Percentiles rank a stretch among this genome's conserved stretches.
phyloP scores from a whole-genome alignment of 192 early-diverging fungal genomes.

The Coemansia sp. region DNA sequence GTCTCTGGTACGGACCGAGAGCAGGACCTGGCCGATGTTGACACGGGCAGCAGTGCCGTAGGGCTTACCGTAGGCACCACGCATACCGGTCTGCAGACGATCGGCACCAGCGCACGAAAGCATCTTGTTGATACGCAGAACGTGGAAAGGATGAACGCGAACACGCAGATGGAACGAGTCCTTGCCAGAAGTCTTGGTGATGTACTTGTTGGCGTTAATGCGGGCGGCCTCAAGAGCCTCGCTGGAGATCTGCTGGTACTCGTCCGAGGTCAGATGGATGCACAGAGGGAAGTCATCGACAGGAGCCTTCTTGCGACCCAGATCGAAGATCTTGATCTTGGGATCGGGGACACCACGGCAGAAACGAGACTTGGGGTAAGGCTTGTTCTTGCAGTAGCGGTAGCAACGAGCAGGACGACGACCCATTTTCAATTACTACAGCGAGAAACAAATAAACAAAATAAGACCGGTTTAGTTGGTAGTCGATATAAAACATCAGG shows the following conservation, averaged over 20 bases:
- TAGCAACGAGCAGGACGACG: conserved; percentile 99
- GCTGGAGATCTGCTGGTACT: conserved; percentile 97
- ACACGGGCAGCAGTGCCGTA: conserved; percentile 93
- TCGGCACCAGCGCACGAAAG: conserved; percentile 99
- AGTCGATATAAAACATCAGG: no score
- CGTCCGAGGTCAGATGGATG: conserved; percentile 94
- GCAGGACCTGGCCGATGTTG: conserved; percentile 95
- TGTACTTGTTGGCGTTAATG: conserved; percentile 99
- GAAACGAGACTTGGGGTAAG: conserved; percentile 98
- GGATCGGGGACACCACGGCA: conserved; percentile 99
- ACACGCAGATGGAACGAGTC: conserved; percentile 99
- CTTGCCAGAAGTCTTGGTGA: conserved; percentile 94
- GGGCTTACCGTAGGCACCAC: conserved; percentile 99
- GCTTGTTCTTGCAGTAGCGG: conserved; percentile 99
- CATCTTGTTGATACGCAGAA: conserved; percentile 99
- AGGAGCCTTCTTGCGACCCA: conserved; percentile 94
- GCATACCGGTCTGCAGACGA: conserved; percentile 98
- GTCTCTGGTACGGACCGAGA: conserved; percentile 96
- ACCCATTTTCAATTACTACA: conserved; percentile 70
- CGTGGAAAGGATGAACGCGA: conserved; percentile 98
- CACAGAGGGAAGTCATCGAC: conserved; percentile 98
- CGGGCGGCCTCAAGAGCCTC: conserved; percentile 98
- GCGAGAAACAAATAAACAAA: not conserved
- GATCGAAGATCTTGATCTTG: conserved; percentile 96
- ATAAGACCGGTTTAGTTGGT: no score